Evolutionary conservation across 768 basidiomycete genomes (phyloP).

Genomic region (Fomitopsis serialis): DNA sequence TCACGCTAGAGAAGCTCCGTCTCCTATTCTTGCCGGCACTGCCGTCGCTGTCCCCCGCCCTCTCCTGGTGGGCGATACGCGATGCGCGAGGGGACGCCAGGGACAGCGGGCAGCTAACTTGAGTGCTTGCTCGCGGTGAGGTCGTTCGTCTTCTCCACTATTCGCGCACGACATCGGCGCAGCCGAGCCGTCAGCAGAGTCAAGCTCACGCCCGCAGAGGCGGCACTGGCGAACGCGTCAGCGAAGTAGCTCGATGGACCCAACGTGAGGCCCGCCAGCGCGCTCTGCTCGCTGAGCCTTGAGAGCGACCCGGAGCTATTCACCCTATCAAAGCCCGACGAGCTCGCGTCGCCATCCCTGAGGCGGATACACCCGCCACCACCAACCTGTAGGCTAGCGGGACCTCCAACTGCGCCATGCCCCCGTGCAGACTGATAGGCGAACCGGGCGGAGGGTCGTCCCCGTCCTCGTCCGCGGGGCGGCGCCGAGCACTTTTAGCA

Average conservation of each 20-base stretch:
- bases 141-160: too few species aligned
- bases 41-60: constrained; percentile 7
- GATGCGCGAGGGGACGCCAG: constrained; percentile 2
- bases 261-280: too few species aligned
- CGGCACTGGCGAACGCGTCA: too few species aligned
- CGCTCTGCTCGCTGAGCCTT: too few species aligned
- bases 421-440: not conserved
- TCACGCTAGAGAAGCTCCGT: constrained; percentile 4
- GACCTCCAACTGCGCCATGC: constrained; percentile 1
- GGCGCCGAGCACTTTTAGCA: not conserved
- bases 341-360: constrained; percentile 8
- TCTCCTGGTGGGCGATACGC: constrained; percentile 8
- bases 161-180: too few species aligned
- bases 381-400: not conserved
- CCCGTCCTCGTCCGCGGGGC: too few species aligned
- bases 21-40: not conserved
- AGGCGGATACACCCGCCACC: constrained; percentile 10
- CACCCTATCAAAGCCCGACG: not conserved
- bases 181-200: too few species aligned
- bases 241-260: too few species aligned
- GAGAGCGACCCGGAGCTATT: not conserved
- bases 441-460: not conserved
- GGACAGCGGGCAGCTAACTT: constrained; percentile 16
- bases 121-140: constrained; percentile 10
- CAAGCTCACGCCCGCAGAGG: too few species aligned